Percentiles rank a stretch among this genome's conserved stretches.
These are phyloP conservation scores for Beauveria asiatica DNA, from an alignment of 2,329 filamentous ascomycete species.

Conservation along the genomic window DNA sequence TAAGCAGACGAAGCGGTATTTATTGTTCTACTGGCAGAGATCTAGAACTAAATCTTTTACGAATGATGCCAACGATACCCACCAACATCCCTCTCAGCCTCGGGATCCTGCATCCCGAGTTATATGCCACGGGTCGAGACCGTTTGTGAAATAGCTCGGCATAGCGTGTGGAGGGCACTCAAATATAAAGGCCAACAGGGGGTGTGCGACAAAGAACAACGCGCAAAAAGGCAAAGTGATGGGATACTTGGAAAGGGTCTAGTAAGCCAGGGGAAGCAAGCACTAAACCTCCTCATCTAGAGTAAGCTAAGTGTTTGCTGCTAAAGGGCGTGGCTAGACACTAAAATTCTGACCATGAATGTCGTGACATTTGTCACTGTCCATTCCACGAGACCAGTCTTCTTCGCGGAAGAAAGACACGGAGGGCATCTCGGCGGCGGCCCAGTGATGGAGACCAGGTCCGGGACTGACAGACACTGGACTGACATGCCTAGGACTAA, in stretches of 20 bases:
- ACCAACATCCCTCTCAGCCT: background rate
- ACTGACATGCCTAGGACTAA: background rate
- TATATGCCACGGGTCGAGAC: too few relatives aligned
- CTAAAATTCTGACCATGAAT: background rate
- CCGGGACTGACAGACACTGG: background rate
- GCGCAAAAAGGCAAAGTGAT: too few relatives aligned
- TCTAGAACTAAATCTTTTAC: background rate
- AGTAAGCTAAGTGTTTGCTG: background rate
- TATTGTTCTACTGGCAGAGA: background rate
- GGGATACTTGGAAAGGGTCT: too few relatives aligned
- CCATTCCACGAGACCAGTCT: background rate
- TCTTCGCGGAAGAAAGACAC: background rate
- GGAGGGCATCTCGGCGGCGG: background rate
- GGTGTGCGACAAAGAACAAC: too few relatives aligned
- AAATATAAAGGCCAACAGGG: too few relatives aligned
- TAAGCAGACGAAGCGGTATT: background rate
- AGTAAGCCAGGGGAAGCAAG: too few relatives aligned
- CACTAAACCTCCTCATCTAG: background rate
- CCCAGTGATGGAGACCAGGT: background rate
- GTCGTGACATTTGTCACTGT: background rate
- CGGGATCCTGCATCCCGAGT: too few relatives aligned
- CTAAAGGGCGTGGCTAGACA: background rate
- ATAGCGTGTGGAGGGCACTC: too few relatives aligned
- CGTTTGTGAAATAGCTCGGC: too few relatives aligned
- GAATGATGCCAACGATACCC: background rate